phyloP scores from a whole-genome alignment of 2,329 filamentous ascomycete genomes.

The Fusarium burgessii region DNA sequence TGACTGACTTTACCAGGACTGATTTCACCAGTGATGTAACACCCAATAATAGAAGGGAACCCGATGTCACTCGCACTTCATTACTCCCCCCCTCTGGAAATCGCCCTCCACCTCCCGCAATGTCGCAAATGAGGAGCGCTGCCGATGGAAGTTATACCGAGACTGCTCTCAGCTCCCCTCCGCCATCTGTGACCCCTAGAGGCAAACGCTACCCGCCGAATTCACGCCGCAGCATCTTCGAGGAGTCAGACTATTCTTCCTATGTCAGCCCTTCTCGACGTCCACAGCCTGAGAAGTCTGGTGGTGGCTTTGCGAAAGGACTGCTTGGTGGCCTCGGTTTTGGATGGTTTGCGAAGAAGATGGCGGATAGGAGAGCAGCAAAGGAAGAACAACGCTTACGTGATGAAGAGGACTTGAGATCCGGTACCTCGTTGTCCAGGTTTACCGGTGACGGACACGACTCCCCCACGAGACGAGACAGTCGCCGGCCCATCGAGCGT shows the following conservation, averaged over 20 bases:
- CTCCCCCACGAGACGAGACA: constrained; percentile 58
- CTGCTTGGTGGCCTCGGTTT: constrained; percentile 72
- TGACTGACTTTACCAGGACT: constrained; percentile 58
- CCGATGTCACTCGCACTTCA: constrained; percentile 53
- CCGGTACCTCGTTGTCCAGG: constrained; percentile 70
- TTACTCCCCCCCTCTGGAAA: constrained; percentile 62
- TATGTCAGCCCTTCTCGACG: constrained; percentile 73
- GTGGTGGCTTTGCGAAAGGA: constrained; percentile 67
- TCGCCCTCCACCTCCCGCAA: constrained; percentile 51
- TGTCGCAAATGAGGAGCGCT: constrained; percentile 61
- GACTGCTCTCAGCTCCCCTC: constrained; percentile 51
- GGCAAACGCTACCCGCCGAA: constrained; percentile 60
- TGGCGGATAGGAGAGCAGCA: constrained; percentile 66
- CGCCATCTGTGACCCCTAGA: constrained; percentile 59
- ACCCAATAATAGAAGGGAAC: constrained; percentile 45
- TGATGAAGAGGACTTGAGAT: constrained; percentile 66
- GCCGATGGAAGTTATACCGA: constrained; percentile 61
- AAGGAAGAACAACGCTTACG: constrained; percentile 61
- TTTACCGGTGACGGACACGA: constrained; percentile 77
- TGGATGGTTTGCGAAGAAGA: constrained; percentile 75
- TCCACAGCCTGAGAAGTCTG: constrained; percentile 58
- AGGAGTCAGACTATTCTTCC: constrained; percentile 70
- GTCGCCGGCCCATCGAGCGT: constrained; percentile 49
- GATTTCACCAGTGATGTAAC: constrained; percentile 47
- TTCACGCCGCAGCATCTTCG: constrained; percentile 57